Evolutionary conservation across 116 monocot species (phyloP).

Genomic region (Cymodocea nodosa): DNA sequence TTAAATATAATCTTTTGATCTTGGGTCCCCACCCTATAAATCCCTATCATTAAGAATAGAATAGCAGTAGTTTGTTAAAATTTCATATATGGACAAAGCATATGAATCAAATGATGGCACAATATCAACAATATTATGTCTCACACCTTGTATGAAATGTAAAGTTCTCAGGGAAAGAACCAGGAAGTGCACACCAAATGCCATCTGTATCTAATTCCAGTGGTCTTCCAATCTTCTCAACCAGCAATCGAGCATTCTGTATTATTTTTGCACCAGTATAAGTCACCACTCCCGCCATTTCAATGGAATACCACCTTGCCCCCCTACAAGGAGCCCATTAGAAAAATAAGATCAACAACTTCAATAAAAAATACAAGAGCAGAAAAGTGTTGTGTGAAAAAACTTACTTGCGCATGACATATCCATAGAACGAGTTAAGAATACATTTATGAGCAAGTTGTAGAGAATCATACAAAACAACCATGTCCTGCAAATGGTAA

Average conservation of each 20-base stretch:
- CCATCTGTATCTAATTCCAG: conserved; percentile 98
- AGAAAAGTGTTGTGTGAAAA: not conserved
- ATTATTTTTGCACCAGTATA: conserved; percentile 99
- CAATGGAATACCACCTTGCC: conserved; percentile 99
- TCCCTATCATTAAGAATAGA: too few relatives aligned
- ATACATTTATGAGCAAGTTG: conserved; percentile 99
- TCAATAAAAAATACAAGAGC: not conserved
- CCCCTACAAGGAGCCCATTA: conserved; percentile 40
- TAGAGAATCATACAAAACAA: conserved; percentile 95
- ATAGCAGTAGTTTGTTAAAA: too few relatives aligned
- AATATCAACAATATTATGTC: not conserved
- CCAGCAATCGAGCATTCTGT: conserved; percentile 91
- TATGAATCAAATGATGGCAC: too few relatives aligned
- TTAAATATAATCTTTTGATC: too few relatives aligned
- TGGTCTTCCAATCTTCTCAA: conserved; percentile 93
- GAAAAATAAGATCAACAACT: not conserved
- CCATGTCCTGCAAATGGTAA: conserved; percentile 78
- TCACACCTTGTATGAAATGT: conserved; percentile 77
- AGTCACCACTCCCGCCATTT: conserved; percentile 99
- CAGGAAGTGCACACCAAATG: conserved; percentile 99
- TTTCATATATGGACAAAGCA: too few relatives aligned
- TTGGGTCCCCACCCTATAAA: too few relatives aligned
- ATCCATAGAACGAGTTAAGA: conserved; percentile 98
- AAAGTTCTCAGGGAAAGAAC: conserved; percentile 96
- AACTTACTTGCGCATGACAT: conserved; percentile 99